Evolutionary conservation across 257 asterid species (phyloP), one percentile per base, ranked within the genome.

Genomic region (Rehmannia glutinosa): DNA sequence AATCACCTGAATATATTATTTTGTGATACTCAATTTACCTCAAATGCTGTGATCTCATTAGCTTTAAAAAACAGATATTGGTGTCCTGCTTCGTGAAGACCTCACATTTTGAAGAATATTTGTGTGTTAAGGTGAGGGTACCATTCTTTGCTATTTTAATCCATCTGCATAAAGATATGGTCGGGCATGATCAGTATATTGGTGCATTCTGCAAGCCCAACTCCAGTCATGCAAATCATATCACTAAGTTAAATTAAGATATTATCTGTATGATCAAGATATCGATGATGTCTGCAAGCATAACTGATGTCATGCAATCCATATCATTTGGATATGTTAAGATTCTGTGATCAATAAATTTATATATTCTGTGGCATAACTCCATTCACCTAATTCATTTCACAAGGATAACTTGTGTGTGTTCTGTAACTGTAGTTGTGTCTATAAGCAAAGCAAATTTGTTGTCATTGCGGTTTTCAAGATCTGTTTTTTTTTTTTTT

Each of bases 21-120:
- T 76, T 49, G 21, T 35, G 55, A 50, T 43, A 11, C 36, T 55
- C 28, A 4, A 53, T 35, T n/a, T 35, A 12, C 62, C 53, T 59
- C 24, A 53, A 52, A 25, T 73, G 41, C n/a, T 60, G 28, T 50
- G 24, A 43, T 73, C 77, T 75, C 25, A 75, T 62, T 16, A 20
- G 47, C 71, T 72, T 56, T 74, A 21, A 43, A 42, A 52, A 55
- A 49, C 99, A 93, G 99, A 90, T 93, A 47, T 27, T 93, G 84
- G 75, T 90, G 41, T 93, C 99, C 70, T 93, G 99, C 86, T 93
- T 93, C 38, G 97, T 93, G 87, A 93, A 93, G 95, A 93, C 99
- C 46, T 90, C 99, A 16, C 97, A 78, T 75, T 81, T 82, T 57
- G 96, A 90, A 80, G 99, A 93, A 71, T 93, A 93, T 66, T 79